Percentiles rank a stretch among this genome's conserved stretches.
Conservation (phyloP, 768 basidiomycete species). For the Serendipita indica region DNA sequence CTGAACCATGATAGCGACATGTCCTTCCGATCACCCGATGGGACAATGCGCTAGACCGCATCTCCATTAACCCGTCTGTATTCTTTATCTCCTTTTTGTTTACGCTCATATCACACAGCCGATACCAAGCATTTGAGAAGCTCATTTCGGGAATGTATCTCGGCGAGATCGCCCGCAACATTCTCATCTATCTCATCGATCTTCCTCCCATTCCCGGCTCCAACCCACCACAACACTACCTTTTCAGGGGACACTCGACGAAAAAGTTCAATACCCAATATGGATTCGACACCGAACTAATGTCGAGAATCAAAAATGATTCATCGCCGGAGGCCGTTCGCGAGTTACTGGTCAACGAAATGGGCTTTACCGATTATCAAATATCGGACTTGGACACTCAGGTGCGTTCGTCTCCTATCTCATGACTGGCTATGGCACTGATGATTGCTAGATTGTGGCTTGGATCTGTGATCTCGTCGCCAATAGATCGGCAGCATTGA, state of each 20-base stretch:
- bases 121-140: conserved; percentile 90
- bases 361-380: conserved; percentile 42
- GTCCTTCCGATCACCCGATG: conserved; percentile 78
- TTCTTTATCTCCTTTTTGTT: neutral
- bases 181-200: conserved; percentile 70
- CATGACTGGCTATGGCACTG: neutral
- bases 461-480: conserved; percentile 71
- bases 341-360: conserved; percentile 41
- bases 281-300: conserved; percentile 86
- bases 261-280: conserved; percentile 70
- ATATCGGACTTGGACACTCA: conserved; percentile 36
- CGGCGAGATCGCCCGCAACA: conserved; percentile 80
- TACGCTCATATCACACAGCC: conserved; percentile 18
- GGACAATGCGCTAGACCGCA: conserved; percentile 84
- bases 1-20: conserved; percentile 38
- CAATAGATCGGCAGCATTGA: conserved; percentile 65
- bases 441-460: conserved; percentile 39
- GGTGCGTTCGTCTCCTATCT: neutral
- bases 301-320: conserved; percentile 68
- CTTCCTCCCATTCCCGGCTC: conserved; percentile 39
- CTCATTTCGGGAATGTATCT: conserved; percentile 99
- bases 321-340: conserved; percentile 40
- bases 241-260: conserved; percentile 73
- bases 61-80: conserved; percentile 73
- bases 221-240: conserved; percentile 24